Percentiles rank a stretch among this genome's conserved stretches.
Evolutionary conservation across 495 filamentous ascomycete genomes (phyloP).

Genomic region (Hypomontagnella monticulosa): DNA sequence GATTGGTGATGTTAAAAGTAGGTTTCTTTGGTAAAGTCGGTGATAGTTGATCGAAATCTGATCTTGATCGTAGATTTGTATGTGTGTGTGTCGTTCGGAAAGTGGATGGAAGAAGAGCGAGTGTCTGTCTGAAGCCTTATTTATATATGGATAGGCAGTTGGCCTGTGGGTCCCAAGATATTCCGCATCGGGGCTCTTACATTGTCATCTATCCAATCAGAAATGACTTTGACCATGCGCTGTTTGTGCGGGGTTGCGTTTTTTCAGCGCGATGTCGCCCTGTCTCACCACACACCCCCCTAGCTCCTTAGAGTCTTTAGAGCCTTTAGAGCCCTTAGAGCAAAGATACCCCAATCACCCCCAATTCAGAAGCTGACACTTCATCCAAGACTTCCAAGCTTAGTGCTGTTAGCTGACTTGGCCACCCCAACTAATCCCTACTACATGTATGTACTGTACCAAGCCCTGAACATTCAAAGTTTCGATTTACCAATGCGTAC

Average conservation of each 20-base stretch:
- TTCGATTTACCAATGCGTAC: slow-evolving; percentile 3
- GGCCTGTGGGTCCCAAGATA: slow-evolving; percentile 4
- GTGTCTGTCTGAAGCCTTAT: slow-evolving; percentile 7
- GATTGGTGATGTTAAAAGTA: slow-evolving; percentile 9
- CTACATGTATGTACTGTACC: no score
- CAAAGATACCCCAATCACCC: background rate
- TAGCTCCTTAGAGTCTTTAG: background rate
- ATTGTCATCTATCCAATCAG: slow-evolving; percentile 18
- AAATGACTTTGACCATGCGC: slow-evolving; percentile 30
- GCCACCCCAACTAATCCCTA: background rate
- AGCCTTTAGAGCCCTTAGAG: no score
- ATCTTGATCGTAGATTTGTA: slow-evolving; percentile 2
- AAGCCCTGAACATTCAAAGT: background rate
- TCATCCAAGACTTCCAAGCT: no score
- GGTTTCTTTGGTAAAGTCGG: slow-evolving; percentile 30
- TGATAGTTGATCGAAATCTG: slow-evolving; percentile 23
- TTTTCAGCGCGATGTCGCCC: slow-evolving; percentile 43
- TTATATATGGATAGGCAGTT: slow-evolving; percentile 42
- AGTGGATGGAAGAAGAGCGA: slow-evolving; percentile 14
- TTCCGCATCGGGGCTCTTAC: slow-evolving; percentile 26
- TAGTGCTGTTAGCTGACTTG: background rate
- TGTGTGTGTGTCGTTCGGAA: slow-evolving; percentile 23
- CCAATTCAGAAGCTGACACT: slow-evolving; percentile 23
- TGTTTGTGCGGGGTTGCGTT: slow-evolving; percentile 50
- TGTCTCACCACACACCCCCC: slow-evolving; percentile 37